Evolutionary conservation across 441 rosid species (phyloP), one percentile per base, ranked within the genome.

Genomic region (Croton setiger): DNA sequence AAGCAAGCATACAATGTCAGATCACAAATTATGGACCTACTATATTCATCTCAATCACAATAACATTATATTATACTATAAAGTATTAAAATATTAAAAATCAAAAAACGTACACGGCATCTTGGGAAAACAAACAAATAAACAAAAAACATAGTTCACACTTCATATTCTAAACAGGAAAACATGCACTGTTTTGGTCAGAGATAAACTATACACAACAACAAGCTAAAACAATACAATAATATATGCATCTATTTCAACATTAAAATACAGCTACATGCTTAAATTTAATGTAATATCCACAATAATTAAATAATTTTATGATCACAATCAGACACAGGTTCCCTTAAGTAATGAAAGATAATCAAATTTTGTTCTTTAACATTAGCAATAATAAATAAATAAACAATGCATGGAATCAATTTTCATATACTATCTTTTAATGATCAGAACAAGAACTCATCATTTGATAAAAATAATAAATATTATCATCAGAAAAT

Each of bases 111-210:
- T 62, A 75, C 72, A 59, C 43, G 72, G 74, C 12, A 76, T 54
- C 53, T 35, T 48, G 51, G 55, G 52, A 2, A 23, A 21, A 73
- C n/a, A 78, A 23, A 27, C 31, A 20, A 43, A 9, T 33, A 23
- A 43, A 13, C 36, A 60, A 63, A 21, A 71, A 47, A 12, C 27
- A 53, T 47, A 35, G 58, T 74, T 44, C 60, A 72, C 44, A 35
- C 53, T 74, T 44, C 60, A 72, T 48, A 54, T 44, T 73, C 69
- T 67, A 66, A 75, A 52, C 56, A 54, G 70, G 53, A 72, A 79
- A 74, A 70, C 71, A 80, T 70, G 69, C 74, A 71, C 60, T 75
- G 68, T 63, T 79, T 59, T 45, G 79, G 84, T 82, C 83, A 87
- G 81, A 77, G 58, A 71, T 72, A 71, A 77, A 77, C 69, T 51